Evolutionary conservation across 2,329 filamentous ascomycete genomes (phyloP).

Genomic region (Aspergillus amoenus): DNA sequence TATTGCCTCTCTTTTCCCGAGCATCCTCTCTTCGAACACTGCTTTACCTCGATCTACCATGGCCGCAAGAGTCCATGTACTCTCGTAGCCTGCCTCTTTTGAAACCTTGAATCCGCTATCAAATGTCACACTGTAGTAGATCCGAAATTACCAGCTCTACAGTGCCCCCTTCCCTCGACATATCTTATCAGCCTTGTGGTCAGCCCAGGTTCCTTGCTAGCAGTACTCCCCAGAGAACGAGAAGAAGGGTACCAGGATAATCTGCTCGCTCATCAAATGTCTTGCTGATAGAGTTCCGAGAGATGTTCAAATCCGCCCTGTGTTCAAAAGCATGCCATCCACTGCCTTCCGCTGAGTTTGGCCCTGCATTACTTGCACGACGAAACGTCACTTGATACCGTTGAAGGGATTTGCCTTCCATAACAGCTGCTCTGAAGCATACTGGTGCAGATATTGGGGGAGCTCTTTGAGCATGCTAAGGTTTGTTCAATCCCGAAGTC

Average conservation of each 20-base stretch:
- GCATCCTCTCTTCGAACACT: neutral
- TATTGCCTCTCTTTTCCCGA: neutral
- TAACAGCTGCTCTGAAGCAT: neutral
- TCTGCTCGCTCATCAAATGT: neutral
- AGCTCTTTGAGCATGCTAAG: slow-evolving; percentile 12
- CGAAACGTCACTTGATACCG: slow-evolving; percentile 3
- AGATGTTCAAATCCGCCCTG: slow-evolving; percentile 18
- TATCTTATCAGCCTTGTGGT: neutral
- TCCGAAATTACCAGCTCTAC: neutral
- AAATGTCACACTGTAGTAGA: neutral
- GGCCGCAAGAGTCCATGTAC: neutral
- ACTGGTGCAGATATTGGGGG: slow-evolving; percentile 2
- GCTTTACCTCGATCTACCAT: neutral
- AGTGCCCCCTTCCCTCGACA: neutral
- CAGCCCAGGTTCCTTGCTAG: neutral
- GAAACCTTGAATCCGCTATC: neutral
- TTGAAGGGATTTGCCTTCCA: neutral
- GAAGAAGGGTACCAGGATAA: neutral
- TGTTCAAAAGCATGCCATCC: slow-evolving; percentile 21
- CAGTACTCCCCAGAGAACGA: neutral
- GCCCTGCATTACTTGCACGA: slow-evolving; percentile 15
- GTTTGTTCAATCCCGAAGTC: slow-evolving; percentile 6
- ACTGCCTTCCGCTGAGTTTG: slow-evolving; percentile 15
- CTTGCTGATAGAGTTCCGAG: slow-evolving; percentile 4
- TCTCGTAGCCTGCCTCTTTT: slow-evolving; percentile 1